Base-by-base conservation (phyloP, 2,329 filamentous ascomycete genomes). In the Colletotrichum camelliae region DNA sequence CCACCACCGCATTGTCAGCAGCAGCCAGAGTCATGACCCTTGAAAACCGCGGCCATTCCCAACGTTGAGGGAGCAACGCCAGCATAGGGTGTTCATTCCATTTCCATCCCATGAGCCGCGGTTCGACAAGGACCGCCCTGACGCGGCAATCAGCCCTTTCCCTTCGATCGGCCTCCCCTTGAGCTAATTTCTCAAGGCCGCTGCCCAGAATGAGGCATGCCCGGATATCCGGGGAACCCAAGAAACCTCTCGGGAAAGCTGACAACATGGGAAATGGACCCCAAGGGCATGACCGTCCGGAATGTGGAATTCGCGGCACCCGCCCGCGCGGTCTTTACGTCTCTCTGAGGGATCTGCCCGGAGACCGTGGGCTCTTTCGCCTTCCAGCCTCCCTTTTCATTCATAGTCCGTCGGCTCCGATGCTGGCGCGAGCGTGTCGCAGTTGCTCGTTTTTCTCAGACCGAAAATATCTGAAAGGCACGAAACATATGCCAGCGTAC, bases 21-120 rank as follows among this genome's bases (percentile, higher is more conserved):
- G 21, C 43, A 24, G 35, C 61, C 12, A 39, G 58, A 66, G 64
- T 65, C 70, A 74, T 76, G 33, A 60, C 70, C 70, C 74, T 73
- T 62, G 64, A 60, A 68, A 58, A 67, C 62, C 57, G 13, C 48
- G 29, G 21, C 65, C 43, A 74, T 69, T 76, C 58, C 64, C 35
- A 52, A 31, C 69, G 62, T 75, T 73, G 62, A 58, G 73, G 57
- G 58, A 76, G 74, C 74, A 76, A 52, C 65, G 33, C 24, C 74
- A 65, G 39, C 29, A 31, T 52, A 33, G 60, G 58, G 74, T 69
- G 70, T 76, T 76, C 74, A 68, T 76, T 76, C 64, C 74, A 76
- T 69, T 58, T 65, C 64, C 74, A 68, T 64, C 73, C 70, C 73
- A 73, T 73, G 62, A 67, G 57, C 73, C 39, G 43, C 43, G 27